These are phyloP conservation scores for Phaeosphaeriaceae sp. DNA, from an alignment of 2,329 filamentous ascomycete species.

Conservation along the genomic window DNA sequence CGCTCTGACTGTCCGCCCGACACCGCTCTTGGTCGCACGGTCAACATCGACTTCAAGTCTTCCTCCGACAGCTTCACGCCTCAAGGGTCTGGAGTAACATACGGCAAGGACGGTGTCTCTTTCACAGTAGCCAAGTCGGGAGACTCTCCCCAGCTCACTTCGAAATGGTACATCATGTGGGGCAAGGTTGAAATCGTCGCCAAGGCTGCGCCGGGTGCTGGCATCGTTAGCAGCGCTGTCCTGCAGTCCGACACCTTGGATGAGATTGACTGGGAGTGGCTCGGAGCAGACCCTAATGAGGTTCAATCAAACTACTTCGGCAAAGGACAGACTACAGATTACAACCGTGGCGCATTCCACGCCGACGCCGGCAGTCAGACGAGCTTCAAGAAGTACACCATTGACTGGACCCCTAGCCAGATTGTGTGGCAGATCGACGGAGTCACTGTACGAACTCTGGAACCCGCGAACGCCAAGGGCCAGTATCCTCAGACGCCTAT, in stretches of 20 bases:
- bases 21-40: conserved; percentile 81
- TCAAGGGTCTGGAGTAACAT: conserved; percentile 73
- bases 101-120: conserved; percentile 76
- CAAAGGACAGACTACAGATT: conserved; percentile 84
- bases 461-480: conserved; percentile 69
- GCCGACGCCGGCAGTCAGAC: conserved; percentile 71
- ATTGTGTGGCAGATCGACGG: conserved; percentile 89
- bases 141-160: conserved; percentile 84
- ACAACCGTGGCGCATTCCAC: conserved; percentile 87
- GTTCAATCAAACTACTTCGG: conserved; percentile 99
- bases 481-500: conserved; percentile 97
- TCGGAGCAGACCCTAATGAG: conserved; percentile 76
- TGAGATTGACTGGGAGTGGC: conserved; percentile 97
- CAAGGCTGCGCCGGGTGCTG: conserved; percentile 84
- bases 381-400: conserved; percentile 81
- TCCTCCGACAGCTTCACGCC: conserved; percentile 79
- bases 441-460: conserved; percentile 77
- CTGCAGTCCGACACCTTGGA: conserved; percentile 90
- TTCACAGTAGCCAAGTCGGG: conserved; percentile 82
- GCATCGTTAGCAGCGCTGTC: conserved; percentile 92
- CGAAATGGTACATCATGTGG: conserved; percentile 99
- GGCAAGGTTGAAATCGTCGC: conserved; percentile 85
- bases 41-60: conserved; percentile 82
- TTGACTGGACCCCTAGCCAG: conserved; percentile 88
- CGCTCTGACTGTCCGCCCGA: conserved; percentile 72